Percentiles rank a stretch among this genome's conserved stretches.
These are phyloP conservation scores for Tilletia walkeri DNA, from an alignment of 1,284 basidiomycete genomes.

Conservation along the genomic window DNA sequence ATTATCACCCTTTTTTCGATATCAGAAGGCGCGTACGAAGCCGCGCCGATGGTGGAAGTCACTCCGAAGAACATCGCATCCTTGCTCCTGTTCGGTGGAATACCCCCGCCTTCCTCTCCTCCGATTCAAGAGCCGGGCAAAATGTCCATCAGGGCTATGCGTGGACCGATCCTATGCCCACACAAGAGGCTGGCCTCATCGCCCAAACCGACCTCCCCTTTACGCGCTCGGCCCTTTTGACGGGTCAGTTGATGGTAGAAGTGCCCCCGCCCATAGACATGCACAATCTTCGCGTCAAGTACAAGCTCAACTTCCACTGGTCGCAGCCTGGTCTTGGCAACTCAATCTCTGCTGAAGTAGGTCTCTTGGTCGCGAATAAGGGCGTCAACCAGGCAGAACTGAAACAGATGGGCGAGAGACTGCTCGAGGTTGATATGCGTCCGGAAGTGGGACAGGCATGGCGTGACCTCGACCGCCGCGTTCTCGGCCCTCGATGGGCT, in stretches of 20 bases:
- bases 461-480: neutral
- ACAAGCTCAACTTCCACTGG: neutral
- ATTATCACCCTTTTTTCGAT: neutral
- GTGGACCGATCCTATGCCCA: constrained; percentile 7
- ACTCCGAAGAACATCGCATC: neutral
- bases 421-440: neutral
- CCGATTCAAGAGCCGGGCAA: neutral
- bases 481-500: neutral
- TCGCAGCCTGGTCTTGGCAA: neutral
- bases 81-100: neutral
- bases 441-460: neutral
- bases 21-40: neutral
- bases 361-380: neutral
- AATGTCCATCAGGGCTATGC: neutral
- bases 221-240: constrained; percentile 1
- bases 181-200: neutral
- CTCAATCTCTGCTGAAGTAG: neutral
- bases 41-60: neutral
- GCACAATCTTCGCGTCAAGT: constrained; percentile 6
- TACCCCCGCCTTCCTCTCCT: constrained; percentile 3
- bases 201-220: neutral
- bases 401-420: neutral
- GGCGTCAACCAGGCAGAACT: neutral
- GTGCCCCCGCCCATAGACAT: neutral
- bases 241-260: neutral